Percentiles rank a stretch among this genome's conserved stretches.
Evolutionary conservation across 768 basidiomycete species (phyloP).

Genomic region (Rhodosporidiobolus odoratus): DNA sequence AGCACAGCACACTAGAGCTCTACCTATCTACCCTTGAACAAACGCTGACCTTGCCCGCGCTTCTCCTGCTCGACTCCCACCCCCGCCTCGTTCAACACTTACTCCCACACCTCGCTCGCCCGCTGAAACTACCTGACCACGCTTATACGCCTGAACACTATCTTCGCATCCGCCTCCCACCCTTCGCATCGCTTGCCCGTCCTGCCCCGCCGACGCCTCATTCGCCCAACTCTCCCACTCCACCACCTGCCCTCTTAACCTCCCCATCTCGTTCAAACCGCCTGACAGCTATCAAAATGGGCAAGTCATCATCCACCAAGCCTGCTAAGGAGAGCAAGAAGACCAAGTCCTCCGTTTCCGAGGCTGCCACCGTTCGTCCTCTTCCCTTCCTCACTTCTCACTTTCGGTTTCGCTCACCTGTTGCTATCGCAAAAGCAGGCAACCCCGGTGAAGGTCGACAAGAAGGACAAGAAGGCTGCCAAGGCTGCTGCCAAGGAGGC

Average conservation of each 20-base stretch:
- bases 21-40: no score
- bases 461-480: constrained; percentile 32
- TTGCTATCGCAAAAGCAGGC: constrained; percentile 4
- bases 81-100: not conserved
- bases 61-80: not conserved
- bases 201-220: not conserved
- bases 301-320: constrained; percentile 37
- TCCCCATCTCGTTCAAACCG: no score
- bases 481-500: constrained; percentile 30
- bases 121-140: not conserved
- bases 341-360: constrained; percentile 27
- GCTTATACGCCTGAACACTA: not conserved
- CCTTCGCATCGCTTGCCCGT: not conserved
- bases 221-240: not conserved
- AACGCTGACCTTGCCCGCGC: not conserved
- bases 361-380: constrained; percentile 12
- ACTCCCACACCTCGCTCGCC: not conserved
- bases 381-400: not conserved
- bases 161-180: not conserved
- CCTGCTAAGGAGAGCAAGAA: constrained; percentile 36
- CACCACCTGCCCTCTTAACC: no score
- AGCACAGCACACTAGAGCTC: no score
- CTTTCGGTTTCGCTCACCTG: no score
- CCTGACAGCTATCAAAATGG: constrained; percentile 13
- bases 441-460: constrained; percentile 26